phyloP scores from a whole-genome alignment of 2,329 filamentous ascomycete genomes.

The Neofusicoccum cordaticola region DNA sequence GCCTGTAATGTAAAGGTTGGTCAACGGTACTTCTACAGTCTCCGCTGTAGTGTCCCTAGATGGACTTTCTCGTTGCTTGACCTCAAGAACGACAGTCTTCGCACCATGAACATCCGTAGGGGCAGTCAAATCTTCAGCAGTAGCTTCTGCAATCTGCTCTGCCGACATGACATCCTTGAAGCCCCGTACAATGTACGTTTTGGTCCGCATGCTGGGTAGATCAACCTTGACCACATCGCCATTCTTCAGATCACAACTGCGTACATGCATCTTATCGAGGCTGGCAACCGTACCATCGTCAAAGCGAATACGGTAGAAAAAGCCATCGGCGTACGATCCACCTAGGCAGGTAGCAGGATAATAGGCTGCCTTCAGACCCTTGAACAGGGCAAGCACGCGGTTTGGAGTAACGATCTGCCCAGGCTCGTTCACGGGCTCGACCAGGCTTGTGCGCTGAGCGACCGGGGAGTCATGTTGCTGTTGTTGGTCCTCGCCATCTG shows the following conservation, averaged over 20 bases:
- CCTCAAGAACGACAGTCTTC: conserved; percentile 38
- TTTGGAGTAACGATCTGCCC: conserved; percentile 43
- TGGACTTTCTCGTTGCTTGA: conserved; percentile 41
- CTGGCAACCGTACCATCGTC: conserved; percentile 46
- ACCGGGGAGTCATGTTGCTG: neutral
- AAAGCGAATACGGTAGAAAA: conserved; percentile 47
- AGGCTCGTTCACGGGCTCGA: neutral
- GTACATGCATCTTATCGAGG: conserved; percentile 39
- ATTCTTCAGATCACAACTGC: conserved; percentile 41
- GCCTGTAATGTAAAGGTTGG: conserved; percentile 43
- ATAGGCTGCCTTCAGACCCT: conserved; percentile 53
- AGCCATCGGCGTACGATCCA: conserved; percentile 35
- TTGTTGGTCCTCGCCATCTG: neutral
- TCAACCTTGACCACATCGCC: conserved; percentile 51
- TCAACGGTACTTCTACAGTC: conserved; percentile 39
- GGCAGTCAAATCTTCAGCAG: conserved; percentile 30
- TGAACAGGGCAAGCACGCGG: conserved; percentile 59
- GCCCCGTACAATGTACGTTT: conserved; percentile 44
- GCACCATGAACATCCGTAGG: conserved; percentile 44
- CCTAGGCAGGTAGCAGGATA: conserved; percentile 60
- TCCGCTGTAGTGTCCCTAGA: conserved; percentile 21
- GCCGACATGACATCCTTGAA: conserved; percentile 35
- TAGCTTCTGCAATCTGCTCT: conserved; percentile 15
- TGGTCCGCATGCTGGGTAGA: conserved; percentile 41
- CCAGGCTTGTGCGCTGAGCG: neutral